A percentile compares a stretch with the other conserved stretches of the same genome.
These are phyloP conservation scores for Naganishia vaughanmartiniae DNA, from an alignment of 768 basidiomycete genomes.

Conservation along the genomic window DNA sequence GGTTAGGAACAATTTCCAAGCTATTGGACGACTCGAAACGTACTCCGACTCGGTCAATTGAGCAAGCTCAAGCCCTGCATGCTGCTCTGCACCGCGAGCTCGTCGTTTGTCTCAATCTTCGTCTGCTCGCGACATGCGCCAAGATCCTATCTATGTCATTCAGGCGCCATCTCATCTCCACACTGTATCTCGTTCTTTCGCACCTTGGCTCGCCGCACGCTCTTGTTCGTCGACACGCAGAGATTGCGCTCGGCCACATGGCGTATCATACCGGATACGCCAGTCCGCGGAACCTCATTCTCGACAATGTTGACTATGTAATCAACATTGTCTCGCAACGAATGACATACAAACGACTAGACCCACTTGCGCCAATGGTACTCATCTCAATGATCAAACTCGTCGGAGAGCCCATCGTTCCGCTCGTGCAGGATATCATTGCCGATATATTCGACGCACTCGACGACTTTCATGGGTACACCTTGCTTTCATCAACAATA, in stretches of 20 bases:
- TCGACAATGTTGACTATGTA: conserved; percentile 95
- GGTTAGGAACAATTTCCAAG: conserved; percentile 64
- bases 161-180: conserved; percentile 68
- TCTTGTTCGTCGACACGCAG: conserved; percentile 71
- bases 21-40: conserved; percentile 47
- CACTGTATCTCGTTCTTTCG: conserved; percentile 81
- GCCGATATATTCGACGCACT: conserved; percentile 96
- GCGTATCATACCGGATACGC: conserved; percentile 78
- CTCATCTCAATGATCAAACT: conserved; percentile 78
- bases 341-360: conserved; percentile 71
- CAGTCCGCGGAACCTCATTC: conserved; percentile 78
- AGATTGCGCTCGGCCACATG: conserved; percentile 68
- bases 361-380: conserved; percentile 84
- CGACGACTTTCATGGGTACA: conserved; percentile 94
- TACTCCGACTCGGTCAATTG: conserved; percentile 42
- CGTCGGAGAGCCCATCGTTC: conserved; percentile 80
- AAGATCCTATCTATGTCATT: conserved; percentile 73
- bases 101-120: conserved; percentile 69
- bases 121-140: conserved; percentile 68
- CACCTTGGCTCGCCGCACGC: conserved; percentile 71
- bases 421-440: conserved; percentile 86
- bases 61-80: conserved; percentile 38
- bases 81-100: conserved; percentile 60
- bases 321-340: conserved; percentile 84
- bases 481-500: conserved; percentile 76